Conservation (phyloP, 2,329 filamentous ascomycete species). For the Phaeosphaeriaceae sp. region DNA sequence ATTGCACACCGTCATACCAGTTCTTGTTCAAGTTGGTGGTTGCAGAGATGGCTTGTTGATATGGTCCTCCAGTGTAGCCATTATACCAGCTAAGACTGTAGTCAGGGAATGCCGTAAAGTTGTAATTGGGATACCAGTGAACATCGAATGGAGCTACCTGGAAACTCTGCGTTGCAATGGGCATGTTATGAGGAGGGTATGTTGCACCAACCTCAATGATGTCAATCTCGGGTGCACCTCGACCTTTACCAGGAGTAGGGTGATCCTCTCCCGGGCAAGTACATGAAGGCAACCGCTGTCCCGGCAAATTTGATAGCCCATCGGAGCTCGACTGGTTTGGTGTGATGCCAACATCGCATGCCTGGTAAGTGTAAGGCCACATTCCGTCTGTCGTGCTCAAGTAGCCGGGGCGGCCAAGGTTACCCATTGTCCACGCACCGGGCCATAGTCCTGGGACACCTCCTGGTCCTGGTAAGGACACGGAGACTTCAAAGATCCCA, state of each 20-base stretch:
- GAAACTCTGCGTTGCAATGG: constrained; percentile 56
- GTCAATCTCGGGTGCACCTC: constrained; percentile 58
- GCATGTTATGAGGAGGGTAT: constrained; percentile 46
- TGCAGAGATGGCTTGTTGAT: constrained; percentile 63
- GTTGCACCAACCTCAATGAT: constrained; percentile 57
- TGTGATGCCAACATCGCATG: constrained; percentile 59
- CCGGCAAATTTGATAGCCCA: constrained; percentile 52
- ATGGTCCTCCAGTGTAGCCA: constrained; percentile 60
- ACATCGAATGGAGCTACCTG: constrained; percentile 59
- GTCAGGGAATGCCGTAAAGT: constrained; percentile 60
- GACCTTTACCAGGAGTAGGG: constrained; percentile 54
- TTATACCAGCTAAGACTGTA: constrained; percentile 58
- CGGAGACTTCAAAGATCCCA: constrained; percentile 59
- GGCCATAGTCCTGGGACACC: constrained; percentile 60
- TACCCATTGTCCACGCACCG: constrained; percentile 62
- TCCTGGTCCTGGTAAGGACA: constrained; percentile 59
- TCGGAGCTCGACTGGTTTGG: constrained; percentile 56
- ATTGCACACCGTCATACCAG: constrained; percentile 62
- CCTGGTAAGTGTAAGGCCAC: constrained; percentile 62
- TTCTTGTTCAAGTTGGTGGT: constrained; percentile 61
- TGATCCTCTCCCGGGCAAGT: constrained; percentile 55
- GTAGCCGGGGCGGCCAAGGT: constrained; percentile 60
- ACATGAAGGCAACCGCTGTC: constrained; percentile 54
- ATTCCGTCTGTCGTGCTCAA: constrained; percentile 60
- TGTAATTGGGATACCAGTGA: constrained; percentile 60